These are phyloP conservation scores for Trichoderma koningii DNA, from an alignment of 2,329 filamentous ascomycete genomes.

Conservation along the genomic window DNA sequence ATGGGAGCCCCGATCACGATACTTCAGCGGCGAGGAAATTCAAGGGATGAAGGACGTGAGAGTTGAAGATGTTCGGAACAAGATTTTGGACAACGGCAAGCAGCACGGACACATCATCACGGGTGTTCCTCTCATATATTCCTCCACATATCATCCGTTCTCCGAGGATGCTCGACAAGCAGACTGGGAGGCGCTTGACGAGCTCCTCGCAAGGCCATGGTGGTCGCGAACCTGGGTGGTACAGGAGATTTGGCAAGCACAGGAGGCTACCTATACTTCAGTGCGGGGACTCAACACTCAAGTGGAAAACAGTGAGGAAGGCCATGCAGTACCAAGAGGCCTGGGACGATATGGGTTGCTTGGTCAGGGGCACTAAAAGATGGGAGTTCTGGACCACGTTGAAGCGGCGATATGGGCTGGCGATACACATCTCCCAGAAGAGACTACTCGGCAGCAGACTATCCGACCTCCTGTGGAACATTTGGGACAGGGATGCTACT, in stretches of 20 bases:
- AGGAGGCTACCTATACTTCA: not conserved
- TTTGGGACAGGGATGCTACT: slow-evolving; percentile 1
- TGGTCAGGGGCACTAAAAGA: not conserved
- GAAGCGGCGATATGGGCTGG: slow-evolving; percentile 2
- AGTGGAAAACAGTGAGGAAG: not conserved
- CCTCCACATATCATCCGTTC: not conserved
- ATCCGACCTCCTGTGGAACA: slow-evolving; percentile 8
- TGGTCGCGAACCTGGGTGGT: slow-evolving; percentile 4
- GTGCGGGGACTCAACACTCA: not conserved
- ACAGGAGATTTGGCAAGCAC: slow-evolving; percentile 4
- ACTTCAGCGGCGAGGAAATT: not conserved
- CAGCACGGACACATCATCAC: not conserved
- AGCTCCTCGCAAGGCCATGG: not conserved
- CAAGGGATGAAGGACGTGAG: not conserved
- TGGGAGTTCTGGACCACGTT: not conserved
- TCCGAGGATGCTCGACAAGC: not conserved
- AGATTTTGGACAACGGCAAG: not conserved
- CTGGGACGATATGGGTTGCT: slow-evolving; percentile 10
- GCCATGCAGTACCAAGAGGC: slow-evolving; percentile 2
- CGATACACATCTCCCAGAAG: slow-evolving; percentile 1
- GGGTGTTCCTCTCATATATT: not conserved
- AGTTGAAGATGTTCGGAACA: not conserved
- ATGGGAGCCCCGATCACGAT: not conserved
- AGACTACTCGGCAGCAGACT: not conserved
- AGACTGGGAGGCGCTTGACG: not conserved